Base-by-base conservation (phyloP, 2,329 filamentous ascomycete genomes). In the Colletotrichum tamarilloi region DNA sequence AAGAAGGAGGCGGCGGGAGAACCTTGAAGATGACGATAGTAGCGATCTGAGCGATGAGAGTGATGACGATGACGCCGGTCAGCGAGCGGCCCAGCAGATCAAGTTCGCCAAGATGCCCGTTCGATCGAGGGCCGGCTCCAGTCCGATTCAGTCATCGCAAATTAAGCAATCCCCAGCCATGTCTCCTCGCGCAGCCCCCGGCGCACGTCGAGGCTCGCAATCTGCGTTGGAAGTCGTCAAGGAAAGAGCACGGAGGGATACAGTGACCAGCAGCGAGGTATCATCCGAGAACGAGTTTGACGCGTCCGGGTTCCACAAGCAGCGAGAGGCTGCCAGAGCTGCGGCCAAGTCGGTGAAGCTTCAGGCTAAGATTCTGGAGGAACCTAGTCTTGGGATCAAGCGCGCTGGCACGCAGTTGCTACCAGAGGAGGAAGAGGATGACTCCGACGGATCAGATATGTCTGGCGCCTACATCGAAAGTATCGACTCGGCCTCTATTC, bases 91-190 rank as follows among this genome's bases (percentile, higher is more conserved):
- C 2, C 94, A 97, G 80, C 94, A 97, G 81, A 98, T 98, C 81
- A 95, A 96, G 80, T 99, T 99, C 82, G 92, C 93, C 62, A 98
- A 98, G 84, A 96, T 98, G 94, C 96, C 97, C 1, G 89, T 98
- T 56, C 91, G 95, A 35, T 92, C 91, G 76, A 92, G 96, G 68
- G 94, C 95, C 30, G 96, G 94, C 12, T 98, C 95, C 0, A 98
- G 96, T 60, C 96, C 96, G 4, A 92, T 94, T 49, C 92, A 94
- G 76, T 90, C 88, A 16, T 92, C 91, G 19, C 90, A 88, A 72
- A 82, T 91, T 30, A 87, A 87, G 57, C 91, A 92, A 73, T 86
- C 88, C 4, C 84, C 85, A 3, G 79, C 78, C 11, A 81, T 84
- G 62, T 88, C 88, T 2, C 87, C 87, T 6, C 84, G 87, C 4